These are phyloP conservation scores for Claviceps monticola DNA, from an alignment of 2,329 filamentous ascomycete species.

Conservation along the genomic window DNA sequence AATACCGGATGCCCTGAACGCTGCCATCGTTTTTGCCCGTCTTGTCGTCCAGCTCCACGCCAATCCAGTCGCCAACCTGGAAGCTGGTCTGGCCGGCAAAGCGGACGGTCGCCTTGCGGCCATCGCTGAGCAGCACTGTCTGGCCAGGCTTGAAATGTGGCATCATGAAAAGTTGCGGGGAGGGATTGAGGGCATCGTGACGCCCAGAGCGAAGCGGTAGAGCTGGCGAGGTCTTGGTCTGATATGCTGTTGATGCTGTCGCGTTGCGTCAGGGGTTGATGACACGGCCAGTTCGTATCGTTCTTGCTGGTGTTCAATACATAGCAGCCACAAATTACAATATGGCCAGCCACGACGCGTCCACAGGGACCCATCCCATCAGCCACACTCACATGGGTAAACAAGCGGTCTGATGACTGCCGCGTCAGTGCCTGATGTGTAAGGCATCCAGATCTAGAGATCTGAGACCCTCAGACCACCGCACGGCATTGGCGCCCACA, in stretches of 20 bases:
- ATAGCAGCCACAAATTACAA: too few relatives aligned
- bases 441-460: background rate
- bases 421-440: background rate
- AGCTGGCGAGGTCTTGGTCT: background rate
- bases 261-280: conserved; percentile 1
- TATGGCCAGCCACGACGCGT: too few relatives aligned
- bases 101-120: conserved; percentile 61
- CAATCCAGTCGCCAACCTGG: conserved; percentile 73
- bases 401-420: background rate
- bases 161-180: conserved; percentile 27
- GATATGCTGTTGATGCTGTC: background rate
- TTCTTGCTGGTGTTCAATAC: too few relatives aligned
- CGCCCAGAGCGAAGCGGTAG: background rate
- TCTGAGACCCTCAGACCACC: background rate
- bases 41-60: conserved; percentile 70
- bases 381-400: too few relatives aligned
- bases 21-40: conserved; percentile 90
- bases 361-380: too few relatives aligned
- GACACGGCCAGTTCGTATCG: background rate
- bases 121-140: conserved; percentile 65
- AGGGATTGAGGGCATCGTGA: conserved; percentile 20
- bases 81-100: conserved; percentile 73
- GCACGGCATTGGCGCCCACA: too few relatives aligned
- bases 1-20: conserved; percentile 78
- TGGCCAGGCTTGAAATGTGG: conserved; percentile 53